These are phyloP conservation scores for Chytriomyces hyalinus DNA, from an alignment of 192 early-diverging fungal species.

Conservation along the genomic window DNA sequence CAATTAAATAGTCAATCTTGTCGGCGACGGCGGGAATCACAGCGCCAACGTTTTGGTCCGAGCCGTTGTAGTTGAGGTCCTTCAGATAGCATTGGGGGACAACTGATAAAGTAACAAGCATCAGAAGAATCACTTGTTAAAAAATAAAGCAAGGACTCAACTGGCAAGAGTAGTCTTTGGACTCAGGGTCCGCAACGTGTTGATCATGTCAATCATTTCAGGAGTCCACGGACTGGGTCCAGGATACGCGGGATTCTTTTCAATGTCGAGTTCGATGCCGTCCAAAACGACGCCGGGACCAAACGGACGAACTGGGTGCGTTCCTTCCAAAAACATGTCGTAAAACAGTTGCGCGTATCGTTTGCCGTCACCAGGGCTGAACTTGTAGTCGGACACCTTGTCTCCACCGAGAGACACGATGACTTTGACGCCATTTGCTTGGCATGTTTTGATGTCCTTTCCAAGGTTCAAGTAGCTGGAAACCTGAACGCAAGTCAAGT, in stretches of 20 bases:
- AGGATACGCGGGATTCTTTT: constrained; percentile 21
- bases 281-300: constrained; percentile 20
- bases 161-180: constrained; percentile 10
- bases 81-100: constrained; percentile 20
- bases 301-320: constrained; percentile 5
- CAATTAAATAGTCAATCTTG: constrained; percentile 1
- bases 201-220: constrained; percentile 18
- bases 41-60: constrained; percentile 19
- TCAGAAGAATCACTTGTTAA: background rate
- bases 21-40: constrained; percentile 3
- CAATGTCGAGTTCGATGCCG: constrained; percentile 26
- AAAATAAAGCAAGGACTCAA: background rate
- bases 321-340: constrained; percentile 27
- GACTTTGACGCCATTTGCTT: constrained; percentile 7
- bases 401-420: constrained; percentile 28
- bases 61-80: constrained; percentile 1
- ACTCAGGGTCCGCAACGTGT: background rate
- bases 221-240: background rate
- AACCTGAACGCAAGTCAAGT: background rate
- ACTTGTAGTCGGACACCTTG: constrained; percentile 17
- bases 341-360: constrained; percentile 24
- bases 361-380: constrained; percentile 15
- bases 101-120: background rate
- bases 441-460: constrained; percentile 20
- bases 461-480: background rate